Percentiles rank a stretch among this genome's conserved stretches.
phyloP scores from a whole-genome alignment of 306 rosid species.

The Medicago lupulina region DNA sequence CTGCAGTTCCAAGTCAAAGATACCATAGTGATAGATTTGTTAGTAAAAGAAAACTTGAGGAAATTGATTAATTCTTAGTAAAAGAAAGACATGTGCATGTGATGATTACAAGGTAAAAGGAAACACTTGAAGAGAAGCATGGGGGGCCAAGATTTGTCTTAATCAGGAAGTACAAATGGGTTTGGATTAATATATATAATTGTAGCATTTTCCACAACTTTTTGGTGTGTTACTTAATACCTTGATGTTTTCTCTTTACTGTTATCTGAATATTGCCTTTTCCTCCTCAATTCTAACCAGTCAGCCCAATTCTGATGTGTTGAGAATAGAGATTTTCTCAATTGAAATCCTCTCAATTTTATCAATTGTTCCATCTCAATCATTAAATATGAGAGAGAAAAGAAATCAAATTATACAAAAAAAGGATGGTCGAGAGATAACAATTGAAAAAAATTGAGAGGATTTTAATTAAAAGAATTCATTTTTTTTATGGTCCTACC shows the following conservation, averaged over 20 bases:
- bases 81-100: conserved; percentile 25
- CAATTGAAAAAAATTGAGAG: no score
- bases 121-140: conserved; percentile 33
- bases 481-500: conserved; percentile 31
- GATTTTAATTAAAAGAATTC: no score
- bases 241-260: conserved; percentile 34
- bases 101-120: conserved; percentile 35
- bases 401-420: no score
- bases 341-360: no score
- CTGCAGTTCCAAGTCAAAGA: background rate
- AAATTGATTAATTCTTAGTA: conserved; percentile 16
- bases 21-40: background rate
- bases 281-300: background rate
- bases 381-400: no score
- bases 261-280: conserved; percentile 11
- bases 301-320: background rate
- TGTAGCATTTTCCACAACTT: conserved; percentile 19
- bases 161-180: conserved; percentile 3
- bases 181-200: conserved; percentile 7
- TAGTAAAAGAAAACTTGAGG: background rate
- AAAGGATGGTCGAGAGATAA: no score
- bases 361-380: no score
- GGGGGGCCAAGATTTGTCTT: conserved; percentile 45
- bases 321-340: no score
- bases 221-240: conserved; percentile 16